A percentile compares a stretch with the other conserved stretches of the same genome.
Evolutionary conservation across 2,329 filamentous ascomycete genomes (phyloP).

Genomic region (Exophiala calicioides): DNA sequence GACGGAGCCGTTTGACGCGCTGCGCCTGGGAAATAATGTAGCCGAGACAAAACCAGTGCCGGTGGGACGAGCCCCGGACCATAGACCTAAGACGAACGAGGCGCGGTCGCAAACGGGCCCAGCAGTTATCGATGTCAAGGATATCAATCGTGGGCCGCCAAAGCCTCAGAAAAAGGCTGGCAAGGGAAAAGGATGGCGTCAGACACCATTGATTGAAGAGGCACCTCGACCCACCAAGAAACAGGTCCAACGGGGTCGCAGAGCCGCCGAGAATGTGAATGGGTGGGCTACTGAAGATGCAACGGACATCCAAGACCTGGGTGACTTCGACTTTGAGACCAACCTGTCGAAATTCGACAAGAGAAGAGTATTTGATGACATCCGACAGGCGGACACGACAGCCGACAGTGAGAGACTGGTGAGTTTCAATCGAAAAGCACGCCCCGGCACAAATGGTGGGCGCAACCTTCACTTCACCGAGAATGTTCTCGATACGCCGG

Average conservation of each 20-base stretch:
- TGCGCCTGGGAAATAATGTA: constrained; percentile 34
- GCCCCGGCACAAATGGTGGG: constrained; percentile 70
- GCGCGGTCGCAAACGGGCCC: constrained; percentile 42
- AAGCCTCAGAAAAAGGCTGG: constrained; percentile 34
- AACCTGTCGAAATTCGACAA: constrained; percentile 96
- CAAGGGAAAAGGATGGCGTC: constrained; percentile 66
- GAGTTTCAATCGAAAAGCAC: constrained; percentile 73
- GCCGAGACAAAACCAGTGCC: constrained; percentile 26
- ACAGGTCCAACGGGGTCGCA: constrained; percentile 48
- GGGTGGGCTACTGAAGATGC: constrained; percentile 97
- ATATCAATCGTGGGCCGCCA: constrained; percentile 37
- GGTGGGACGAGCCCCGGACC: background rate
- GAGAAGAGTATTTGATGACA: constrained; percentile 84
- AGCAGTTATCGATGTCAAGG: constrained; percentile 35
- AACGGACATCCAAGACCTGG: constrained; percentile 88
- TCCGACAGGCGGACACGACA: constrained; percentile 81
- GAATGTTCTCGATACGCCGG: constrained; percentile 75
- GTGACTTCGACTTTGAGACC: constrained; percentile 89
- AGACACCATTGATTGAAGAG: constrained; percentile 68
- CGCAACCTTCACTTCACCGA: constrained; percentile 92
- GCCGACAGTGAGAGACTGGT: constrained; percentile 91
- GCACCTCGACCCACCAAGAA: constrained; percentile 49
- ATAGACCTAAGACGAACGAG: constrained; percentile 37
- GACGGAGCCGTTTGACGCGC: constrained; percentile 48
- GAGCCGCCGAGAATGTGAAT: constrained; percentile 61